Percentiles rank a stretch among this genome's conserved stretches.
These are phyloP conservation scores for Parachlorella kessleri DNA, from an alignment of 139 green algal genomes.

Conservation along the genomic window DNA sequence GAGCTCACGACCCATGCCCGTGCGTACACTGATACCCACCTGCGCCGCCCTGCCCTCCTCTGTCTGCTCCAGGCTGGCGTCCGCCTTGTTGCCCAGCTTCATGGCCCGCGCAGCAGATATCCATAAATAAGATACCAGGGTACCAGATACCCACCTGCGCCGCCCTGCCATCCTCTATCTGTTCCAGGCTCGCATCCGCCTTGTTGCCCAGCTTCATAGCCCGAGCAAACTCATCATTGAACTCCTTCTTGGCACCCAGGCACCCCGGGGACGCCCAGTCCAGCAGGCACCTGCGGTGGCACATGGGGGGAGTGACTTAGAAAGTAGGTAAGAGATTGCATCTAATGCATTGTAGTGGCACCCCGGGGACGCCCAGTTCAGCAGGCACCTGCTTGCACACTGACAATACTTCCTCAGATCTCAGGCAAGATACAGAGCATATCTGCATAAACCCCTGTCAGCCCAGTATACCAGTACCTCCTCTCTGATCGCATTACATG, in stretches of 20 bases:
- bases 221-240: slow-evolving; percentile 43
- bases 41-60: neutral
- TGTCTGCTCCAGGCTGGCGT: neutral
- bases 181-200: neutral
- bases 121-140: too few relatives aligned
- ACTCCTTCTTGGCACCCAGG: slow-evolving; percentile 37
- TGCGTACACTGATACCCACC: too few relatives aligned
- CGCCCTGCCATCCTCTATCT: neutral
- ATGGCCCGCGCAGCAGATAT: too few relatives aligned
- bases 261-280: slow-evolving; percentile 25
- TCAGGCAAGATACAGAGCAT: too few relatives aligned
- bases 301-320: too few relatives aligned
- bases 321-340: too few relatives aligned
- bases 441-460: too few relatives aligned
- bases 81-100: slow-evolving; percentile 39
- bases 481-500: too few relatives aligned
- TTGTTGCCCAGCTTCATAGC: slow-evolving; percentile 45
- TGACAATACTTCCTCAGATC: too few relatives aligned
- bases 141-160: neutral
- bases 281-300: neutral
- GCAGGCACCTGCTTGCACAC: neutral
- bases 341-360: too few relatives aligned
- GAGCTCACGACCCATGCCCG: too few relatives aligned
- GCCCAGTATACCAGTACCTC: too few relatives aligned
- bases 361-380: slow-evolving; percentile 16